Conservation (phyloP, 2,329 filamentous ascomycete species). For the Rhynchosporium secalis region DNA sequence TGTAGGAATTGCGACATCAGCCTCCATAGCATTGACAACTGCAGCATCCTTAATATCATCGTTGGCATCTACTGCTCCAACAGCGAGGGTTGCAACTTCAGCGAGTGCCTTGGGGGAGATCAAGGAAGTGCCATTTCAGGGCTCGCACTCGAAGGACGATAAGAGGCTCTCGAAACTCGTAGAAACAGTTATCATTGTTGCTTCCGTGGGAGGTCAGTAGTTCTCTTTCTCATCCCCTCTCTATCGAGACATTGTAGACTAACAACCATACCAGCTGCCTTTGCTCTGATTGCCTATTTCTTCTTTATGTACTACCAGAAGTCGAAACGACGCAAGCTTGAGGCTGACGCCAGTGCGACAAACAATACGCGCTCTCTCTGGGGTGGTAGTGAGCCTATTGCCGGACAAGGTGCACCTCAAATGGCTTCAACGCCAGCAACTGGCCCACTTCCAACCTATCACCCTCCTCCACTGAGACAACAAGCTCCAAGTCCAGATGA, state of each 20-base stretch:
- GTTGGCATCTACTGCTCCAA: not conserved
- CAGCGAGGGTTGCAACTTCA: not conserved
- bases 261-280: not conserved
- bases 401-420: constrained; percentile 1
- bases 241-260: not conserved
- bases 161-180: not conserved
- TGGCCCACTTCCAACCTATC: constrained; percentile 9
- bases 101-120: constrained; percentile 2
- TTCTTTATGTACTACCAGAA: not conserved
- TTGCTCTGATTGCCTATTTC: constrained; percentile 2
- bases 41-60: constrained; percentile 4
- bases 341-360: not conserved
- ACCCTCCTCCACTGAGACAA: constrained; percentile 2
- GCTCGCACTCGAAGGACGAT: not conserved
- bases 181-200: constrained; percentile 10
- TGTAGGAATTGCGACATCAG: not conserved
- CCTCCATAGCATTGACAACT: not conserved
- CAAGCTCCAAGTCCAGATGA: not conserved
- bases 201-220: constrained; percentile 7
- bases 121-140: not conserved
- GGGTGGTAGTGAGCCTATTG: constrained; percentile 4
- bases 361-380: not conserved
- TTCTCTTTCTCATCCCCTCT: not conserved
- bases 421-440: not conserved
- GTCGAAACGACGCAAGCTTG: not conserved